Evolutionary conservation across 306 rosid species (phyloP).

Genomic region (Cicer yamashitae): DNA sequence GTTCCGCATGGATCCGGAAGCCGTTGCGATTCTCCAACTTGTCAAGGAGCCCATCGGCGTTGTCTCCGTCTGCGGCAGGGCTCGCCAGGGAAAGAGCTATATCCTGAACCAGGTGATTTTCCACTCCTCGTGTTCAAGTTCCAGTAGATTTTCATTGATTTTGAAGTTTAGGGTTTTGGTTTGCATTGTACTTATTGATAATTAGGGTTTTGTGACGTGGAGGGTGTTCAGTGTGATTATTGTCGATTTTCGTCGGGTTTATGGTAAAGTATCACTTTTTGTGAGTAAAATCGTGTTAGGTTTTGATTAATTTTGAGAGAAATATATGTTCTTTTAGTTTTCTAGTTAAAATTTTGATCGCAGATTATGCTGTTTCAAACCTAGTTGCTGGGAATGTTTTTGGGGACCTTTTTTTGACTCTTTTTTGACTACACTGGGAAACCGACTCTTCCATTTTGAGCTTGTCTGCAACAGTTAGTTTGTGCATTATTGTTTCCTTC

Average conservation of each 20-base stretch:
- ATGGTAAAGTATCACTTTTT: background rate
- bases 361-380: background rate
- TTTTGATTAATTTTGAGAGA: constrained; percentile 28
- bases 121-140: background rate
- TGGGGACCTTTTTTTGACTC: constrained; percentile 29
- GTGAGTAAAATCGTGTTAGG: background rate
- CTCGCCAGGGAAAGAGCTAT: constrained; percentile 96
- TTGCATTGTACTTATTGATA: constrained; percentile 1
- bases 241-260: background rate
- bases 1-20: constrained; percentile 96
- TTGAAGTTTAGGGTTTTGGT: constrained; percentile 44
- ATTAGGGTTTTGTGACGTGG: constrained; percentile 42
- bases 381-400: constrained; percentile 26
- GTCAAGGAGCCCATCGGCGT: constrained; percentile 94
- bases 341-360: background rate
- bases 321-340: background rate
- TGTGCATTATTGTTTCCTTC: constrained; percentile 22
- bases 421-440: constrained; percentile 18
- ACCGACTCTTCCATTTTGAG: constrained; percentile 18
- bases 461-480: background rate
- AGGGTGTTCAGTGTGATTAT: background rate
- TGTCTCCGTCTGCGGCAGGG: constrained; percentile 92
- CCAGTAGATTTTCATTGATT: background rate
- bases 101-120: constrained; percentile 78
- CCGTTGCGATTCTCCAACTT: constrained; percentile 86